Conservation (phyloP, 495 filamentous ascomycete species). For the Hypoxylon intermedium region DNA sequence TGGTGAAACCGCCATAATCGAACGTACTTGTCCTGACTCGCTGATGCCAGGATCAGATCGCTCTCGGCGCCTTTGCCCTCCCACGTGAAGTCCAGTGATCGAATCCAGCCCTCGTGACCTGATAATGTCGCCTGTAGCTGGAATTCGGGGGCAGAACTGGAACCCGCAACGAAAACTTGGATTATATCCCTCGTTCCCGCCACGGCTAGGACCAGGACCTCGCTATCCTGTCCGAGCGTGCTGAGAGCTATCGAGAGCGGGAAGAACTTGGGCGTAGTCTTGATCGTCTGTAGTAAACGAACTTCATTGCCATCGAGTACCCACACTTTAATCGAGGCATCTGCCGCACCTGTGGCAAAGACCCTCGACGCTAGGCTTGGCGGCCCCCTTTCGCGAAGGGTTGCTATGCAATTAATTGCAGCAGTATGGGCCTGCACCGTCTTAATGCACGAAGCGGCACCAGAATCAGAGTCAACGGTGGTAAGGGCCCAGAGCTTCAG, state of each 20-base stretch:
- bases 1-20: slow-evolving; percentile 87
- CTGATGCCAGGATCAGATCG: slow-evolving; percentile 87
- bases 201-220: slow-evolving; percentile 73
- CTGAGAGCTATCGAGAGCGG: slow-evolving; percentile 76
- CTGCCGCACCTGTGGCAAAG: slow-evolving; percentile 75
- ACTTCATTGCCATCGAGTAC: slow-evolving; percentile 56
- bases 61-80: slow-evolving; percentile 60
- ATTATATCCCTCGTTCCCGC: slow-evolving; percentile 80
- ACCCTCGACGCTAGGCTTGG: slow-evolving; percentile 46
- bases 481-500: slow-evolving; percentile 74
- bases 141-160: slow-evolving; percentile 57
- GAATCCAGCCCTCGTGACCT: slow-evolving; percentile 95
- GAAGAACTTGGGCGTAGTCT: slow-evolving; percentile 76
- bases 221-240: slow-evolving; percentile 55
- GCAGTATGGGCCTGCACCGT: slow-evolving; percentile 68
- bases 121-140: slow-evolving; percentile 77
- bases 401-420: slow-evolving; percentile 80
- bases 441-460: slow-evolving; percentile 51
- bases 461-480: slow-evolving; percentile 26
- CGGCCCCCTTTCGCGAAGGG: slow-evolving; percentile 43
- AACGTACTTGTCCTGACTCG: slow-evolving; percentile 97
- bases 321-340: slow-evolving; percentile 86
- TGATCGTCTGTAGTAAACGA: slow-evolving; percentile 71
- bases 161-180: slow-evolving; percentile 71
- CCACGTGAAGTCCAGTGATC: slow-evolving; percentile 76